Percentiles rank a stretch among this genome's conserved stretches.
Evolutionary conservation across 176 grass and related monocot genomes (phyloP).

Genomic region (barley (Hordeum vulgare)): MorexV3_pseudomolecules_assembly NC_058520.1:477632374-477632873

Average conservation of each 20-base stretch:
- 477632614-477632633: conserved; percentile 8
- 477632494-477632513: background rate
- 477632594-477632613: conserved; percentile 21
- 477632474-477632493: conserved; percentile 8
- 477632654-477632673: conserved; percentile 9
- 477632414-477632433: conserved; percentile 26
- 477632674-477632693: conserved; percentile 24
- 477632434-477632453: conserved; percentile 17
- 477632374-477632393: conserved; percentile 53
- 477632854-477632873: conserved; percentile 11
- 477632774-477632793: conserved; percentile 13
- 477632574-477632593: conserved; percentile 1
- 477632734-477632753: background rate
- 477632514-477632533: conserved; percentile 31
- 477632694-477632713: conserved; percentile 24
- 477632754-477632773: background rate
- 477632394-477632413: conserved; percentile 18
- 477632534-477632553: conserved; percentile 29
- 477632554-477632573: background rate
- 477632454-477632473: conserved; percentile 9
- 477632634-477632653: conserved; percentile 33
- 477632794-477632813: conserved; percentile 37
- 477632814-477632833: background rate
- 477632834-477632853: conserved; percentile 8
- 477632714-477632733: conserved; percentile 7